Evolutionary conservation across 176 grass and related monocot species (phyloP).

Genomic region (Musa acuminata): DNA sequence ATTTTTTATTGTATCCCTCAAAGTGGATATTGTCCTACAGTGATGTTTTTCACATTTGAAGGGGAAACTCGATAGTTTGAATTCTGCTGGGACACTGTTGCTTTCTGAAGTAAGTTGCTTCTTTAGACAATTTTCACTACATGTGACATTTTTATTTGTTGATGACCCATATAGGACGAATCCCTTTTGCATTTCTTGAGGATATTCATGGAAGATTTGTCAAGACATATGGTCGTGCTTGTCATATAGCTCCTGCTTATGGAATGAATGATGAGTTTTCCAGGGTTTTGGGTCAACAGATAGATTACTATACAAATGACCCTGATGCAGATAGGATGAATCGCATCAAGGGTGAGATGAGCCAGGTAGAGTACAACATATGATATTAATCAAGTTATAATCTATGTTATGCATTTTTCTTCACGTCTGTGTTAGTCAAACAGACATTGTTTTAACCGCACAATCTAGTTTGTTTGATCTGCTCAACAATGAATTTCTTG

Average conservation of each 20-base stretch:
- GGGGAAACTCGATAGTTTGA: not conserved
- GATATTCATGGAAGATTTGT: conserved; percentile 93
- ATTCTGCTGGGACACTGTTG: not conserved
- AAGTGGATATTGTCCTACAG: not conserved
- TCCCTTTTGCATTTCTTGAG: conserved; percentile 89
- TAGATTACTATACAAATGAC: conserved; percentile 96
- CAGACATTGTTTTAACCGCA: not conserved
- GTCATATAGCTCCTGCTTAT: conserved; percentile 77
- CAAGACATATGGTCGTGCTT: conserved; percentile 80
- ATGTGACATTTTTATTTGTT: not conserved
- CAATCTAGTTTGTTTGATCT: not conserved
- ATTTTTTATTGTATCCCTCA: not conserved
- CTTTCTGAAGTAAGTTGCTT: not conserved
- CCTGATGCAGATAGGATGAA: conserved; percentile 87
- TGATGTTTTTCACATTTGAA: not conserved
- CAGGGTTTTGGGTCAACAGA: conserved; percentile 78
- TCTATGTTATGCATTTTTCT: not conserved
- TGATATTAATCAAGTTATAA: not conserved
- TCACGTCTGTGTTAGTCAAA: not conserved
- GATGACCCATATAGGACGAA: conserved; percentile 42
- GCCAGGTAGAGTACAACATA: conserved; percentile 42
- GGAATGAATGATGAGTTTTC: conserved; percentile 98
- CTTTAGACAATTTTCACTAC: not conserved
- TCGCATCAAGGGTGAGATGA: conserved; percentile 92
- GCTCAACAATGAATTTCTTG: not conserved